phyloP scores from a whole-genome alignment of 495 filamentous ascomycete species.

The Pyronema omphalodes region DNA sequence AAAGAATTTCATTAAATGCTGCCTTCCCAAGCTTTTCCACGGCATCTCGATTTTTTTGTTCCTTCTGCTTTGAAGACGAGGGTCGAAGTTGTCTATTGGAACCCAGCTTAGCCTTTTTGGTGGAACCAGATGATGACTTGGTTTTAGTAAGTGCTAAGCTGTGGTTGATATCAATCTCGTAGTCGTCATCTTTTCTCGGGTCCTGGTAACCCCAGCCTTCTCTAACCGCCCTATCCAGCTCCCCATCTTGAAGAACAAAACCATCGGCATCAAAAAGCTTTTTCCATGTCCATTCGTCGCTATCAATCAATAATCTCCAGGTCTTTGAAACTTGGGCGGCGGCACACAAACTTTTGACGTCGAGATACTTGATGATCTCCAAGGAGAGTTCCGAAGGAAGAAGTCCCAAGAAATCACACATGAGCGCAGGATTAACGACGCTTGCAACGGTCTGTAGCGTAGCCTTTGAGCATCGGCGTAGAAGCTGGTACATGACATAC shows the following conservation, averaged over 20 bases:
- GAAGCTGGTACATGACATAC: conserved; percentile 88
- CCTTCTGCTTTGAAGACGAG: conserved; percentile 23
- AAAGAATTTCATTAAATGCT: conserved; percentile 24
- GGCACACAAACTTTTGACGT: conserved; percentile 70
- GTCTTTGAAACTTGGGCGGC: conserved; percentile 87
- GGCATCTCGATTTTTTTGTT: conserved; percentile 19
- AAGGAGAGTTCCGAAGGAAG: conserved; percentile 75
- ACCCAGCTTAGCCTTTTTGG: conserved; percentile 31
- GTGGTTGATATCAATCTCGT: conserved; percentile 57
- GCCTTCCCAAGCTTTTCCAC: conserved; percentile 23
- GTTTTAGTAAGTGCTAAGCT: conserved; percentile 3
- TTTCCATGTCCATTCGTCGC: conserved; percentile 91
- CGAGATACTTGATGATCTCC: conserved; percentile 72
- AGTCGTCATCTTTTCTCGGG: conserved; percentile 53
- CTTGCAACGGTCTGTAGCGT: conserved; percentile 83
- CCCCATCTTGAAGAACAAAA: conserved; percentile 57
- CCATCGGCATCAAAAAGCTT: conserved; percentile 73
- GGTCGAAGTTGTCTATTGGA: conserved; percentile 21
- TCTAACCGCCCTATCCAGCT: conserved; percentile 66
- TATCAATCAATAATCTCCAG: conserved; percentile 78
- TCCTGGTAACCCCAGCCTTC: conserved; percentile 99
- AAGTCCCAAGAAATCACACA: conserved; percentile 73
- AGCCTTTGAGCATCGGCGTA: conserved; percentile 72
- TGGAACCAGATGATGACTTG: background rate
- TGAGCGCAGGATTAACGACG: conserved; percentile 88